These are phyloP conservation scores for Epichloe gansuensis DNA, from an alignment of 2,329 filamentous ascomycete genomes.

Conservation along the genomic window DNA sequence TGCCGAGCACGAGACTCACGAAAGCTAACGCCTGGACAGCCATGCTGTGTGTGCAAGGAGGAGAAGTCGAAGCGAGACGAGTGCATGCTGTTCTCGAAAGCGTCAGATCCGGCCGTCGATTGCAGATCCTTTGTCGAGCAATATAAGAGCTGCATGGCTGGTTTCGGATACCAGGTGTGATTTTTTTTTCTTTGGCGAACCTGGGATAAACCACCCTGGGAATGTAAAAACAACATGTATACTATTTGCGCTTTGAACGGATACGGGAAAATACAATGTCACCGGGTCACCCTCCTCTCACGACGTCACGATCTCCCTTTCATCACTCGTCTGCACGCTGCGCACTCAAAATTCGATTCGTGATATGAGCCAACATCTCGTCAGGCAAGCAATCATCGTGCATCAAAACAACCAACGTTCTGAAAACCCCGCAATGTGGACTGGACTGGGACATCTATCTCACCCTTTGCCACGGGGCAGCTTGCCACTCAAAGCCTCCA, in stretches of 20 bases:
- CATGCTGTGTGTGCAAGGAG: conserved; percentile 94
- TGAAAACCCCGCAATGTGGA: neutral
- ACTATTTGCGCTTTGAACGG: conserved; percentile 12
- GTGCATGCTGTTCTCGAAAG: conserved; percentile 94
- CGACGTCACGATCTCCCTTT: neutral
- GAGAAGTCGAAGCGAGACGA: conserved; percentile 90
- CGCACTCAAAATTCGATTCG: neutral
- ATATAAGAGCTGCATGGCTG: conserved; percentile 86
- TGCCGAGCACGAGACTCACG: conserved; percentile 1
- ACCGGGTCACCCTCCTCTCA: conserved; percentile 3
- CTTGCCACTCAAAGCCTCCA: conserved; percentile 3
- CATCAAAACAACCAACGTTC: neutral
- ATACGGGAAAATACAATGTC: conserved; percentile 5
- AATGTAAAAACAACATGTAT: conserved; percentile 10
- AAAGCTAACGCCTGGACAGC: conserved; percentile 37
- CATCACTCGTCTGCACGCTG: neutral
- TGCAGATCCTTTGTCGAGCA: conserved; percentile 73
- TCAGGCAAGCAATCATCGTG: neutral
- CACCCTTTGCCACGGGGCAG: neutral
- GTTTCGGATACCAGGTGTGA: conserved; percentile 73
- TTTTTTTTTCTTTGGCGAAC: neutral
- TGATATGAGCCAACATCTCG: no score
- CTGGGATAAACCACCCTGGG: neutral
- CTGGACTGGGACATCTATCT: neutral
- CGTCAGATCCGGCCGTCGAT: conserved; percentile 69